phyloP scores from a whole-genome alignment of 2,329 filamentous ascomycete genomes.

The Metarhizium sp. region DNA sequence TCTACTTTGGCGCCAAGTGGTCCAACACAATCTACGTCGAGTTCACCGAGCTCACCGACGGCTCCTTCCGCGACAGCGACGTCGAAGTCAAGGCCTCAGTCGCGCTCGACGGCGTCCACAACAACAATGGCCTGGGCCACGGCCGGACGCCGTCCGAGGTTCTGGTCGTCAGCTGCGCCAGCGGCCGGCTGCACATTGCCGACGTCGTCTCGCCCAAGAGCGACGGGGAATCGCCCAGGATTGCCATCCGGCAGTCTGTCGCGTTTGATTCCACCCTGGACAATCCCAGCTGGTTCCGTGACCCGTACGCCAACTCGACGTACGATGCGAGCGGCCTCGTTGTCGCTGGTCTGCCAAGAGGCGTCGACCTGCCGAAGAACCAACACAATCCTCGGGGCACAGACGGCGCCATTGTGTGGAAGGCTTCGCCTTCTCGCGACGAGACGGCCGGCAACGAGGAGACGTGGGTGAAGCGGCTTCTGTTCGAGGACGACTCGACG shows the following conservation, averaged over 20 bases:
- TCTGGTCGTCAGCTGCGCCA: slow-evolving; percentile 30
- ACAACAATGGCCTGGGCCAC: slow-evolving; percentile 47
- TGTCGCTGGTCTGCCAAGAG: slow-evolving; percentile 35
- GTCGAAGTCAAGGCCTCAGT: slow-evolving; percentile 31
- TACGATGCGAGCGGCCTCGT: slow-evolving; percentile 46
- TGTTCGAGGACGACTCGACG: slow-evolving; percentile 50
- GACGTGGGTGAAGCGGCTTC: slow-evolving; percentile 32
- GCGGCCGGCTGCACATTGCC: slow-evolving; percentile 38
- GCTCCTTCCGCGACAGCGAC: slow-evolving; percentile 13
- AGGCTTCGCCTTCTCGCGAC: slow-evolving; percentile 10
- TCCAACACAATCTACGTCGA: slow-evolving; percentile 37
- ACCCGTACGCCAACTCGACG: slow-evolving; percentile 34
- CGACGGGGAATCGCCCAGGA: slow-evolving; percentile 6
- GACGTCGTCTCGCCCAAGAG: slow-evolving; percentile 11
- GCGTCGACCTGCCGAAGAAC: slow-evolving; percentile 23
- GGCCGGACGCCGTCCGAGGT: slow-evolving; percentile 32
- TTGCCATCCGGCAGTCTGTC: slow-evolving; percentile 30
- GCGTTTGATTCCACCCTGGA: slow-evolving; percentile 37
- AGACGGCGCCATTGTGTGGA: slow-evolving; percentile 39
- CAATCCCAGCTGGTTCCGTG: slow-evolving; percentile 49
- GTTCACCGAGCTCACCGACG: slow-evolving; percentile 16
- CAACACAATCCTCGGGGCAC: slow-evolving; percentile 23
- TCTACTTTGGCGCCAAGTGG: slow-evolving; percentile 34
- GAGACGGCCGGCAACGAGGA: background rate
- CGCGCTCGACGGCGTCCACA: slow-evolving; percentile 35